Conservation (phyloP, 306 rosid species). For the Fagus crenata region DNA sequence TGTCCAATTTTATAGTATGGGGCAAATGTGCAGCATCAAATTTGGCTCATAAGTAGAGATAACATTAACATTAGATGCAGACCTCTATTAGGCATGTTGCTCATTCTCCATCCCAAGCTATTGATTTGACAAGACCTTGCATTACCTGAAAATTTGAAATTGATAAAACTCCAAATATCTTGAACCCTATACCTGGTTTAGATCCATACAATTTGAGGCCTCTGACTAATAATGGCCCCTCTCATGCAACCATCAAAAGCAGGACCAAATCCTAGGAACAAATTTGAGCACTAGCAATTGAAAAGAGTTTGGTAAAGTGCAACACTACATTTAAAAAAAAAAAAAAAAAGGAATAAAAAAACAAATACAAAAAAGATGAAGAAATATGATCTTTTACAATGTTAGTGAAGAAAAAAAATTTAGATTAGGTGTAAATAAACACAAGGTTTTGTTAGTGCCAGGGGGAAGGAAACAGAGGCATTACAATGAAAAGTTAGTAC, state of each 20-base stretch:
- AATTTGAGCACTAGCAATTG: conserved; percentile 2
- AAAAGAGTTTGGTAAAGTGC: not conserved
- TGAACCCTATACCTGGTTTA: conserved; percentile 2
- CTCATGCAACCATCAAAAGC: conserved; percentile 7
- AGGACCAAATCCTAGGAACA: not conserved
- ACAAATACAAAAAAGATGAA: not conserved
- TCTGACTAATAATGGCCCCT: not conserved
- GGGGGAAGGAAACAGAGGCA: not conserved
- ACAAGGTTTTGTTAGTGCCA: not conserved
- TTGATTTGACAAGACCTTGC: conserved; percentile 99
- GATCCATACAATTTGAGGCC: conserved; percentile 18
- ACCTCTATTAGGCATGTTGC: conserved; percentile 99
- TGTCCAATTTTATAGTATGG: conserved; percentile 8
- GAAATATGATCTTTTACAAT: too few relatives aligned
- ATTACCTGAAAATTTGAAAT: conserved; percentile 57
- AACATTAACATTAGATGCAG: conserved; percentile 30
- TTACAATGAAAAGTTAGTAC: not conserved
- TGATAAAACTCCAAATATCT: conserved; percentile 6
- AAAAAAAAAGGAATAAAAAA: not conserved
- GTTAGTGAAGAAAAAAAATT: too few relatives aligned
- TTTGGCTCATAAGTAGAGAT: conserved; percentile 9
- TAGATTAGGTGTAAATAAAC: not conserved
- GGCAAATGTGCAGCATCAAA: not conserved
- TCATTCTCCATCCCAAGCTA: conserved; percentile 99
- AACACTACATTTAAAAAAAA: not conserved